Evolutionary conservation across 1,284 basidiomycete species (phyloP).

Genomic region (Tilletia setariae): DNA sequence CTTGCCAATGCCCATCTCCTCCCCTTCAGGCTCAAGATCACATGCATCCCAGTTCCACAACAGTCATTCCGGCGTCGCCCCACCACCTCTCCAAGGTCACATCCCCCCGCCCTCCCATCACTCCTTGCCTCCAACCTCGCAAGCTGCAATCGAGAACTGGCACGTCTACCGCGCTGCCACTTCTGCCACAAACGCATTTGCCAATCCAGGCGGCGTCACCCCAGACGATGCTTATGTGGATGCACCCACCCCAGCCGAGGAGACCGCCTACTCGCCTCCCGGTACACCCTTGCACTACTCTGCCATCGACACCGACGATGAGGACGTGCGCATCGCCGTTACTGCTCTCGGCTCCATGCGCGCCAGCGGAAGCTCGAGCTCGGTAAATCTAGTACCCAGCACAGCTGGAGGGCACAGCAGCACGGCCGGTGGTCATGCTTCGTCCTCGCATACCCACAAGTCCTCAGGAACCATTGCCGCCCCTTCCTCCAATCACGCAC

Average conservation of each 20-base stretch:
- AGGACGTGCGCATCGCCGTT: conserved; percentile 9
- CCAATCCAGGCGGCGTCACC: conserved; percentile 3
- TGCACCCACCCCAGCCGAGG: conserved; percentile 10
- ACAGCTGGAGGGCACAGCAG: neutral
- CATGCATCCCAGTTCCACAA: neutral
- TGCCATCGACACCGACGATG: conserved; percentile 14
- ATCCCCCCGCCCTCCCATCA: neutral
- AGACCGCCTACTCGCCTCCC: neutral
- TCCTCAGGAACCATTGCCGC: no score
- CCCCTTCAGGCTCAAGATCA: neutral
- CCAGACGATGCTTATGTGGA: conserved; percentile 3
- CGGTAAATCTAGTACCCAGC: neutral
- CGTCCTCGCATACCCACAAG: no score
- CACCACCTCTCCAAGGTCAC: neutral
- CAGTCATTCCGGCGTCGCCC: neutral
- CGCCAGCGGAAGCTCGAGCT: conserved; percentile 3
- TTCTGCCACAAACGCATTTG: neutral
- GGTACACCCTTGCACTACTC: conserved; percentile 9
- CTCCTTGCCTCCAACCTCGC: neutral
- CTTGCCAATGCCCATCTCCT: neutral
- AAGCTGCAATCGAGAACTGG: conserved; percentile 14
- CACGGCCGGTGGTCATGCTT: no score
- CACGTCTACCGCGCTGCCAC: conserved; percentile 11
- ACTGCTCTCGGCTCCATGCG: conserved; percentile 11
- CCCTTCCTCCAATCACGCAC: no score